Conservation (phyloP, 345 rosid species). For the Murraya paniculata region DNA sequence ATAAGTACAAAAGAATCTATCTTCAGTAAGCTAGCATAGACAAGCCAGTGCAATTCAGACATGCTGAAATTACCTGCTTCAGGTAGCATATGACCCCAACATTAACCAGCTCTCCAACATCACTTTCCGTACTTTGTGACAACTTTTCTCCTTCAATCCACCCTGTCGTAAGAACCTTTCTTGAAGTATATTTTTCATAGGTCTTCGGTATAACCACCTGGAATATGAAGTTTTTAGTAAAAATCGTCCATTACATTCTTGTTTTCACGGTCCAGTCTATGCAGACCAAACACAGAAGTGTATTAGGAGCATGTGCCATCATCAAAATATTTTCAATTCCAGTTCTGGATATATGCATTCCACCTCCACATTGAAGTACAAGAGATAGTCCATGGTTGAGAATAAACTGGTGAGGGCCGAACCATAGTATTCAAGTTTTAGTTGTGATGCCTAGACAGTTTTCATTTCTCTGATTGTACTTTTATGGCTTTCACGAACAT, state of each 20-base stretch:
- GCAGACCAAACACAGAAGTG: neutral
- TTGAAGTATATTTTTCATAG: conserved; percentile 71
- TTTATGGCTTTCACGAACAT: neutral
- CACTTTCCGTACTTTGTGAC: conserved; percentile 94
- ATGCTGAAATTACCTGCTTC: conserved; percentile 64
- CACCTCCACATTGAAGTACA: neutral
- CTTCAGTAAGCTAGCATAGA: neutral
- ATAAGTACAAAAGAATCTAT: conserved; percentile 2
- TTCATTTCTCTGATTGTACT: neutral
- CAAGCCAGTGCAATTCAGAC: neutral
- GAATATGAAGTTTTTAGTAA: conserved; percentile 15
- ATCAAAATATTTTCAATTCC: neutral
- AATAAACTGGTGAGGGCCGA: neutral
- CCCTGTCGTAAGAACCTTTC: conserved; percentile 90
- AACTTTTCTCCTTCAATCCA: conserved; percentile 94
- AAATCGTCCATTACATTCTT: neutral
- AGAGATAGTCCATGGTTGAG: neutral
- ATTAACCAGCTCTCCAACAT: conserved; percentile 87
- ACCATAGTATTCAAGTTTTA: neutral
- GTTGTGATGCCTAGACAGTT: neutral
- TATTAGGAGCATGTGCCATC: neutral
- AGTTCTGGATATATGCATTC: neutral
- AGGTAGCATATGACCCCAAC: conserved; percentile 97
- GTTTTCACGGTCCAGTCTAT: neutral
- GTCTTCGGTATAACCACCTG: conserved; percentile 93